A percentile compares a stretch with the other conserved stretches of the same genome.
Evolutionary conservation across 2,329 filamentous ascomycete species (phyloP).

Genomic region (Aaosphaeria pasadenensis): DNA sequence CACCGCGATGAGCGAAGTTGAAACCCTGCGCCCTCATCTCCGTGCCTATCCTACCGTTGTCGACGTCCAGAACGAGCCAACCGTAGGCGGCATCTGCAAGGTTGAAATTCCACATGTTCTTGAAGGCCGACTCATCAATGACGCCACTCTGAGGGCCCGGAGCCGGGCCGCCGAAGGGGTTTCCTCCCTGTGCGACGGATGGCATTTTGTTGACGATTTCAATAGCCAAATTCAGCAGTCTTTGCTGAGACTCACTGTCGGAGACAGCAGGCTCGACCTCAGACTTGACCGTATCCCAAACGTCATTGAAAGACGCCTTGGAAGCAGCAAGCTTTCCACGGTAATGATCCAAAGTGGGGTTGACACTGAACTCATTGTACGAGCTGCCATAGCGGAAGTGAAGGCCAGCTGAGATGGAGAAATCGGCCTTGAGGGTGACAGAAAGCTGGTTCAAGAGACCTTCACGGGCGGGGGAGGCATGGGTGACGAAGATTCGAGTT

Average conservation of each 20-base stretch:
- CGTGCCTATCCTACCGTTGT: conserved; percentile 92
- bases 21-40: conserved; percentile 99
- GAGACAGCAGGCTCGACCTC: conserved; percentile 94
- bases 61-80: conserved; percentile 90
- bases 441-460: conserved; percentile 97
- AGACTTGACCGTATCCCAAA: conserved; percentile 97
- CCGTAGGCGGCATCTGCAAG: conserved; percentile 96
- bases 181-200: conserved; percentile 87
- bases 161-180: conserved; percentile 88
- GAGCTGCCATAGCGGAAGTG: conserved; percentile 99
- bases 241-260: conserved; percentile 91
- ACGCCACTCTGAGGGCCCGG: conserved; percentile 75
- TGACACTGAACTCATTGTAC: conserved; percentile 99
- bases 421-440: conserved; percentile 95
- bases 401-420: conserved; percentile 93
- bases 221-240: conserved; percentile 83
- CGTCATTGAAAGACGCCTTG: conserved; percentile 97
- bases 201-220: conserved; percentile 99
- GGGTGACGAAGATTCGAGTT: conserved; percentile 93
- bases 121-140: conserved; percentile 98
- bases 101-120: conserved; percentile 99
- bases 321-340: conserved; percentile 96
- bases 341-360: conserved; percentile 96
- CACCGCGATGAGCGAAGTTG: conserved; percentile 94
- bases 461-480: conserved; percentile 93